These are phyloP conservation scores for Aspergillus ostianus DNA, from an alignment of 495 filamentous ascomycete genomes.

Conservation along the genomic window DNA sequence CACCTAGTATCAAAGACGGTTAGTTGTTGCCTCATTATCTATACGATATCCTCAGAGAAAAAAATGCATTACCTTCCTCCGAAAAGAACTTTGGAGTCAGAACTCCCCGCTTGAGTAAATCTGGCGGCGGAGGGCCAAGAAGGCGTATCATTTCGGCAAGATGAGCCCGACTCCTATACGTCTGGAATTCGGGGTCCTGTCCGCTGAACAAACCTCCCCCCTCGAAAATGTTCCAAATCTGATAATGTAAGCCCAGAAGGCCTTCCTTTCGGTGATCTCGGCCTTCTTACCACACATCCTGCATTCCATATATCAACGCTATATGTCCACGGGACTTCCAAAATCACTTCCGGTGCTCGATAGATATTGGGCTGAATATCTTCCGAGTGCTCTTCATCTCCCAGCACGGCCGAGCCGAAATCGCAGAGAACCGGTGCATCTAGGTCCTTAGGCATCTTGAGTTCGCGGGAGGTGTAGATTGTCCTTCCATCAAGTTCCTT, in stretches of 20 bases:
- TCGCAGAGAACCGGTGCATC: constrained; percentile 29
- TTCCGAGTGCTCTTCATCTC: constrained; percentile 16
- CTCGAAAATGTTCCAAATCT: constrained; percentile 36
- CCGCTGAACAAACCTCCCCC: constrained; percentile 28
- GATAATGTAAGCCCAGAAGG: constrained; percentile 7
- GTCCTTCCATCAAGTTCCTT: constrained; percentile 27
- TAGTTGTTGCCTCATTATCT: background rate
- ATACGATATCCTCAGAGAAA: background rate
- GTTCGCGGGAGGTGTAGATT: constrained; percentile 28
- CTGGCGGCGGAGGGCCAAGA: constrained; percentile 39
- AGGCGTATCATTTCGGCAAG: constrained; percentile 42
- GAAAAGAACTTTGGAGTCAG: constrained; percentile 22
- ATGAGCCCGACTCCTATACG: constrained; percentile 40
- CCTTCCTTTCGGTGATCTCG: background rate
- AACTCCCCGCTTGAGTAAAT: constrained; percentile 28
- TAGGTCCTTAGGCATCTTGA: constrained; percentile 18
- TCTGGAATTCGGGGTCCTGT: constrained; percentile 19
- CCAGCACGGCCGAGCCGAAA: constrained; percentile 28
- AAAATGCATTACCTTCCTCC: constrained; percentile 10
- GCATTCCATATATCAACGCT: constrained; percentile 45
- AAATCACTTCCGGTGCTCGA: constrained; percentile 42
- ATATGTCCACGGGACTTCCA: constrained; percentile 37
- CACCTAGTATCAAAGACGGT: constrained; percentile 13
- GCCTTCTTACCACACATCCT: constrained; percentile 39
- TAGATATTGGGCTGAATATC: constrained; percentile 39